Percentiles rank a stretch among this genome's conserved stretches.
phyloP scores from a whole-genome alignment of 345 rosid species.

The Eucalyptus pauciflora region DNA sequence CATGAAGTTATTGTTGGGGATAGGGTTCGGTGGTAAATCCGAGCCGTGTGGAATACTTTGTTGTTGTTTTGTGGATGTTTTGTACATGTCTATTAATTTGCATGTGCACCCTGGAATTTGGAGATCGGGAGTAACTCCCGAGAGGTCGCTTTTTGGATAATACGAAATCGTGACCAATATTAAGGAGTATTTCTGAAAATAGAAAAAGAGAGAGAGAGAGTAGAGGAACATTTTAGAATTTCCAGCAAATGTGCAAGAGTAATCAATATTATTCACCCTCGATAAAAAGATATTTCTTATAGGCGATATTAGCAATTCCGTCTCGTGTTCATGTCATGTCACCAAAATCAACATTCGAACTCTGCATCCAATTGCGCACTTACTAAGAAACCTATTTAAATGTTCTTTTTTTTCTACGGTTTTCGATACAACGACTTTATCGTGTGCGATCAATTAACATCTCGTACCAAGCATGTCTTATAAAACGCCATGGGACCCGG shows the following conservation, averaged over 20 bases:
- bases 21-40: neutral
- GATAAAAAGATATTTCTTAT: neutral
- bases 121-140: neutral
- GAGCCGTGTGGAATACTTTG: neutral
- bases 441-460: neutral
- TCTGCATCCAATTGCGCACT: neutral
- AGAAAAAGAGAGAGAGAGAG: rapidly evolving
- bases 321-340: neutral
- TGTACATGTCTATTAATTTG: neutral
- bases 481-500: neutral
- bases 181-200: neutral
- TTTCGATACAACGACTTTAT: neutral
- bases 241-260: neutral
- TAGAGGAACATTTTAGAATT: neutral
- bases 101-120: neutral
- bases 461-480: neutral
- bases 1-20: neutral
- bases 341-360: neutral
- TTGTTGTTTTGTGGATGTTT: neutral
- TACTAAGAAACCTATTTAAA: neutral
- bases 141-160: neutral
- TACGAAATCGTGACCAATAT: neutral
- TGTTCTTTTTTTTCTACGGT: neutral
- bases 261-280: neutral
- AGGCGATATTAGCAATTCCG: rapidly evolving